Evolutionary conservation across 2,329 filamentous ascomycete species (phyloP).

Genomic region (Pseudogymnoascus sp.): DNA sequence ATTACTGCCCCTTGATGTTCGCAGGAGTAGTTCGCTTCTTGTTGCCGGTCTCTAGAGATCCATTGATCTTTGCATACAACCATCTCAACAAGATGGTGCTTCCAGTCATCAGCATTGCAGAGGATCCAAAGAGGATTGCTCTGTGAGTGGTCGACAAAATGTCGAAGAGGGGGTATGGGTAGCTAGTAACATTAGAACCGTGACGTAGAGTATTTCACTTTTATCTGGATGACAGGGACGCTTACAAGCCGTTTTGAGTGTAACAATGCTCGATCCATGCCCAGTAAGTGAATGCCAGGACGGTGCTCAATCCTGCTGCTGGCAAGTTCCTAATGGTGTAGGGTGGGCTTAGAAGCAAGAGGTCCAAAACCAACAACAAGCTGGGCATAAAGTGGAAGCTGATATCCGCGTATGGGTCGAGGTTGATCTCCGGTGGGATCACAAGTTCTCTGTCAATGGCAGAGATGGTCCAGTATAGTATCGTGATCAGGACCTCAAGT

Average conservation of each 20-base stretch:
- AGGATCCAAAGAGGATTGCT: conserved; percentile 58
- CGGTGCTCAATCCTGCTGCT: conserved; percentile 49
- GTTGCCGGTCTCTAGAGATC: conserved; percentile 34
- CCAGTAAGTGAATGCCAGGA: conserved; percentile 63
- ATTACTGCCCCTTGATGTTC: conserved; percentile 24
- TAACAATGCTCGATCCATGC: conserved; percentile 70
- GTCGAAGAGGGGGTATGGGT: conserved; percentile 80
- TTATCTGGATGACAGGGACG: conserved; percentile 13
- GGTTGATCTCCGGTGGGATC: conserved; percentile 46
- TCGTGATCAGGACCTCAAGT: conserved; percentile 61
- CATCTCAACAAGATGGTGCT: conserved; percentile 63
- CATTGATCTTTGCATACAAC: conserved; percentile 61
- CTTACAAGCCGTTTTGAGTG: conserved; percentile 56
- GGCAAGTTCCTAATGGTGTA: conserved; percentile 59
- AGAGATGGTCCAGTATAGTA: conserved; percentile 66
- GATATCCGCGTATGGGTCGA: conserved; percentile 51
- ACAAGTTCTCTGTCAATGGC: conserved; percentile 46
- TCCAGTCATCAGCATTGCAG: conserved; percentile 62
- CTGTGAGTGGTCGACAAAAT: conserved; percentile 59
- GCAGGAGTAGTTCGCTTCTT: conserved; percentile 25
- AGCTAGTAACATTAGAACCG: conserved; percentile 41
- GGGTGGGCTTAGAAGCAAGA: conserved; percentile 63
- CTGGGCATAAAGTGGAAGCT: conserved; percentile 61
- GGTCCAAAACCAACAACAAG: conserved; percentile 55
- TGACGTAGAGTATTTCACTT: not conserved